phyloP scores from a whole-genome alignment of 345 rosid genomes.

The Eucalyptus coolabah region DNA sequence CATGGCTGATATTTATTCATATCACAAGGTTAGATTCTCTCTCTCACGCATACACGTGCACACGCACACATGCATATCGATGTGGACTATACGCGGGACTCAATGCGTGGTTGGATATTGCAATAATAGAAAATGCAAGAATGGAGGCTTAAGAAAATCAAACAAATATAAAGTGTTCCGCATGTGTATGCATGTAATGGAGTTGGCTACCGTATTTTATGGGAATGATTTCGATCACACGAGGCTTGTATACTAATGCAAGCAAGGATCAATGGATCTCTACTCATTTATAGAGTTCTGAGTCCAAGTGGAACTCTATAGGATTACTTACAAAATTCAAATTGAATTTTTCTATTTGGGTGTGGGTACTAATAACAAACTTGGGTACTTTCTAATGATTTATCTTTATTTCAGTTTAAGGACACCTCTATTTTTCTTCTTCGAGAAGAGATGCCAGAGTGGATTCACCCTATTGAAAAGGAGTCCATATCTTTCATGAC shows the following conservation, averaged over 20 bases:
- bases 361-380: not conserved
- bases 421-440: rapidly evolving
- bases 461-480: not conserved
- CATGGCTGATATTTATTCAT: rapidly evolving
- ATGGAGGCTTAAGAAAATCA: not conserved
- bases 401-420: not conserved
- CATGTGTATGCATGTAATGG: not conserved
- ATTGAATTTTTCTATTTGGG: not conserved
- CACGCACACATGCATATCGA: not conserved
- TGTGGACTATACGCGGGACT: not conserved
- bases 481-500: not conserved
- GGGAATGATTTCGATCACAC: not conserved
- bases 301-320: not conserved
- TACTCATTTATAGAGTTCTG: not conserved
- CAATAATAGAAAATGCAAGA: not conserved
- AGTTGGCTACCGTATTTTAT: not conserved
- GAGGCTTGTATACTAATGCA: not conserved
- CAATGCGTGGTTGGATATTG: not conserved
- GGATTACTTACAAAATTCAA: not conserved
- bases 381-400: not conserved
- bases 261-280: not conserved
- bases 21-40: rapidly evolving
- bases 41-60: not conserved
- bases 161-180: not conserved
- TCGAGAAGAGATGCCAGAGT: not conserved